Conservation (phyloP, 371 early-diverging fungal species). For the Entomophthora muscae region DNA sequence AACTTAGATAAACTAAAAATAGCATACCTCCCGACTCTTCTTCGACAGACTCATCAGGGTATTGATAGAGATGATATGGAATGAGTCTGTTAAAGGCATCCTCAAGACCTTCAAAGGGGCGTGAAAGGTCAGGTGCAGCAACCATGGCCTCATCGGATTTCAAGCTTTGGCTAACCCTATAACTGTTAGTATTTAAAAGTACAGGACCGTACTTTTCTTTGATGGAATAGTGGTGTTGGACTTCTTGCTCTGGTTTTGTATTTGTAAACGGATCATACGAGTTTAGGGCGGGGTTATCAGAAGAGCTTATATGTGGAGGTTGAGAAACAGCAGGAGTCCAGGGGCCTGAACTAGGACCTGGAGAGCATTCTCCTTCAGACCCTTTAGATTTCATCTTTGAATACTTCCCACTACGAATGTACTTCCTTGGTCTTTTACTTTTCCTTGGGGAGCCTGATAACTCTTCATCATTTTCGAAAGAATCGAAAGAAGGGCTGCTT, state of each 20-base stretch:
- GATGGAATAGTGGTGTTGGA: not conserved
- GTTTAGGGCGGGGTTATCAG: too few species aligned
- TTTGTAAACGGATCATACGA: not conserved
- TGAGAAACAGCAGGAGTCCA: not conserved
- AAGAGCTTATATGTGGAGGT: not conserved
- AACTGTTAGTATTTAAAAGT: not conserved
- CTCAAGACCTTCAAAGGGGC: not conserved
- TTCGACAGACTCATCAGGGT: not conserved
- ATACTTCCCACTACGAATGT: not conserved
- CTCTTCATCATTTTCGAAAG: not conserved
- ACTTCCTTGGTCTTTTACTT: not conserved
- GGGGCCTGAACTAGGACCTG: not conserved
- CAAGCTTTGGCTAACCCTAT: not conserved
- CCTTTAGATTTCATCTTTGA: not conserved
- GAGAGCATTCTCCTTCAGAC: not conserved
- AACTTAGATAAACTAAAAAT: not conserved
- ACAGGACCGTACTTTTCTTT: not conserved
- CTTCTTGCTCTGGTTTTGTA: not conserved
- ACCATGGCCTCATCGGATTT: not conserved
- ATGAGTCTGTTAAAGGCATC: not conserved
- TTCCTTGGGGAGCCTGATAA: not conserved
- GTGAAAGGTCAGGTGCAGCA: not conserved
- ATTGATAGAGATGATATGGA: not conserved
- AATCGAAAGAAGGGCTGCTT: not conserved
- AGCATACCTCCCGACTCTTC: not conserved